phyloP scores from a whole-genome alignment of 2,329 filamentous ascomycete species.

The Claviceps sp. region DNA sequence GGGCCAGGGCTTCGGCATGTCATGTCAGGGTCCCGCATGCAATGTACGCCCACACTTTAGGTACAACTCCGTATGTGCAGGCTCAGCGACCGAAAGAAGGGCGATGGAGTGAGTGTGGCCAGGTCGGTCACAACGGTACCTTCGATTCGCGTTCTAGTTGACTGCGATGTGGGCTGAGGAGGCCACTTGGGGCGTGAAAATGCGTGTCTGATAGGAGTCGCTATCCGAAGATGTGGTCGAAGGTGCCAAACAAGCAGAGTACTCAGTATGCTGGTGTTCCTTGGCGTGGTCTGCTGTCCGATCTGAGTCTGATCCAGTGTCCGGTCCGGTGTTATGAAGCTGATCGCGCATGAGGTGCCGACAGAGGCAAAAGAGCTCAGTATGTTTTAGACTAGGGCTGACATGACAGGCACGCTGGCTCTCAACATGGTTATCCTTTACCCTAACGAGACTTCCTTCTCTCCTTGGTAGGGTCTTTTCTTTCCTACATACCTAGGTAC shows the following conservation, averaged over 20 bases:
- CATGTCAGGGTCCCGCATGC: not conserved
- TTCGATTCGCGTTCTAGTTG: not conserved
- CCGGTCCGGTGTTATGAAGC: no score
- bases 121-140: not conserved
- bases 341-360: no score
- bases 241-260: not conserved
- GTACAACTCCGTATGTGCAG: no score
- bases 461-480: no score
- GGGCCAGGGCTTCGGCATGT: not conserved
- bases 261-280: not conserved
- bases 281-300: not conserved
- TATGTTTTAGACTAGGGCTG: no score
- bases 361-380: no score
- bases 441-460: no score
- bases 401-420: not conserved
- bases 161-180: not conserved
- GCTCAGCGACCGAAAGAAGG: not conserved
- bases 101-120: not conserved
- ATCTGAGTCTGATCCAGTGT: no score
- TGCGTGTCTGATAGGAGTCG: not conserved
- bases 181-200: not conserved
- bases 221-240: not conserved
- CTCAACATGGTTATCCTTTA: not conserved
- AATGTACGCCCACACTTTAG: not conserved
- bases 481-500: not conserved